Evolutionary conservation across 2,329 filamentous ascomycete genomes (phyloP).

Genomic region (Fusarium lyarnte): DNA sequence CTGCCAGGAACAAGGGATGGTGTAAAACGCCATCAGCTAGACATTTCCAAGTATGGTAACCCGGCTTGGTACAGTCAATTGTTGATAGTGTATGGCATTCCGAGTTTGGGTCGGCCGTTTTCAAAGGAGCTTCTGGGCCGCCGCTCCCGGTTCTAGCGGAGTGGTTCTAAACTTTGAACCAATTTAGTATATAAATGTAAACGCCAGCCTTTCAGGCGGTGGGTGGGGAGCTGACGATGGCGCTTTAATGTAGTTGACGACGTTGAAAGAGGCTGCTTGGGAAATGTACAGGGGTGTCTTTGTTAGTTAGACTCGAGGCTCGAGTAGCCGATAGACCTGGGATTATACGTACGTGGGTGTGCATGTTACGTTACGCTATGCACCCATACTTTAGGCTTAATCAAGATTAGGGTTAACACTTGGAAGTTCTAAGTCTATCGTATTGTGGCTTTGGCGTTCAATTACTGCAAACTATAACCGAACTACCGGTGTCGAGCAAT

Average conservation of each 20-base stretch:
- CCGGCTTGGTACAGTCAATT: too few species aligned
- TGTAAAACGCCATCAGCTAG: too few species aligned
- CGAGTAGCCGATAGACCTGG: background rate
- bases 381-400: background rate
- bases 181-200: background rate
- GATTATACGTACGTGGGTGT: background rate
- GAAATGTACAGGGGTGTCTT: background rate
- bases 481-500: background rate
- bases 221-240: background rate
- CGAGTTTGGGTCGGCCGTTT: background rate
- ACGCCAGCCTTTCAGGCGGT: conserved; percentile 4
- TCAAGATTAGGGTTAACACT: background rate
- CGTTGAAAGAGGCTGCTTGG: background rate
- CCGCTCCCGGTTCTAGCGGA: conserved; percentile 11
- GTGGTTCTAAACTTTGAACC: conserved; percentile 3
- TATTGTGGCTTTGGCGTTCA: background rate
- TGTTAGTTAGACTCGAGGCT: background rate
- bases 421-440: background rate
- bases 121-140: conserved; percentile 1
- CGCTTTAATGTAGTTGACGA: background rate
- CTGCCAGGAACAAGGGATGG: too few species aligned
- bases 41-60: too few species aligned
- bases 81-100: too few species aligned
- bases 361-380: background rate
- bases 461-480: background rate